Base-by-base conservation (phyloP, 768 basidiomycete genomes). In the Tylopilus felleus region DNA sequence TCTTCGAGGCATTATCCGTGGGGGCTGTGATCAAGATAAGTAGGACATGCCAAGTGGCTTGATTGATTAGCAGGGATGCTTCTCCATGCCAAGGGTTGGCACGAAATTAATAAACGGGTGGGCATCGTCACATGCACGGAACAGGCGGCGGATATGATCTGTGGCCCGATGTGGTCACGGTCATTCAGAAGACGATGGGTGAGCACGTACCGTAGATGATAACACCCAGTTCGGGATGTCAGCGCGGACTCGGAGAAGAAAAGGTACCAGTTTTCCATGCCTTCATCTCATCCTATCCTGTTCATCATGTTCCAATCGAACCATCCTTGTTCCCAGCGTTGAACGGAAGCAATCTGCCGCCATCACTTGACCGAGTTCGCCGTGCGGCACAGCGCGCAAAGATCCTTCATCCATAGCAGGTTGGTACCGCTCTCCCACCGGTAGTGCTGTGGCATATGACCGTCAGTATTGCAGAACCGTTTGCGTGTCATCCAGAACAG, bases 41-140 rank as follows among this genome's bases (percentile, higher is more conserved):
- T 48, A 16, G 22, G 40, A 23, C 16, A 8, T 51, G 47, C 40
- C 53, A 58, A 53, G 49, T 17, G 35, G 39, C 12, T n/a, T 53
- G 61, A 60, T 57, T 33, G 55, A 66, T 60, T 44, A 49, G 23
- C 55, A 60, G 47, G 60, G 55, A 57, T 52, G 55, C 44, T 50
- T 50, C 28, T 38, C 22, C 25, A 49, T 50, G 52, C 52, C 52
- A 55, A 55, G 51, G 49, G 39, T 43, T 46, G n/a, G 40, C 16
- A 23, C 29, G 10, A 39, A 6, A 39, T 50, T 21, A 35, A 53
- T 42, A 47, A 35, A 40, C 13, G 47, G 31, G 41, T 8, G n/a
- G 28, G 47, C 25, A 27, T 28, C 31, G 31, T 43, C 12, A 22
- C 52, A 40, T 10, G 44, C 17, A 36, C 29, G 47, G 47, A 45